A percentile compares a stretch with the other conserved stretches of the same genome.
Conservation (phyloP, 192 early-diverging fungal species). For the Coemansia sp. region DNA sequence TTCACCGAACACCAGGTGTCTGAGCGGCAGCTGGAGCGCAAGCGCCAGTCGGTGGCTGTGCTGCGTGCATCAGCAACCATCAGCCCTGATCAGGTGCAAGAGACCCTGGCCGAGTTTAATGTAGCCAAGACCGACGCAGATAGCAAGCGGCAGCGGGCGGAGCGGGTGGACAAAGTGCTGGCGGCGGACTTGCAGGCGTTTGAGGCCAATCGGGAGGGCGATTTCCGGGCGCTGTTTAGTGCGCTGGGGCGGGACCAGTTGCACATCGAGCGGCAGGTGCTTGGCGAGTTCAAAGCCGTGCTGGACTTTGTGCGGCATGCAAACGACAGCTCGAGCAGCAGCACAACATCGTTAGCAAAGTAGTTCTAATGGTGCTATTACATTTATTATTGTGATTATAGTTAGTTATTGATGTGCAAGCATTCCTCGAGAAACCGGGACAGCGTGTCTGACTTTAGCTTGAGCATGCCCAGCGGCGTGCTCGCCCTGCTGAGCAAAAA, state of each 20-base stretch:
- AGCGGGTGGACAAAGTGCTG: constrained; percentile 49
- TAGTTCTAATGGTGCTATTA: not conserved
- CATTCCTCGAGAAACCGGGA: constrained; percentile 32
- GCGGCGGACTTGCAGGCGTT: constrained; percentile 43
- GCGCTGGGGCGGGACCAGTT: constrained; percentile 43
- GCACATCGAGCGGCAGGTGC: constrained; percentile 42
- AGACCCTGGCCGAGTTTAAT: constrained; percentile 47
- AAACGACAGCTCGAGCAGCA: not conserved
- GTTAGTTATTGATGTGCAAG: constrained; percentile 6
- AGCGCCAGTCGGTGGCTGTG: constrained; percentile 52
- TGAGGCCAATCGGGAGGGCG: constrained; percentile 41
- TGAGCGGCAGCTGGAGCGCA: constrained; percentile 51
- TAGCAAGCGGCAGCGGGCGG: constrained; percentile 37
- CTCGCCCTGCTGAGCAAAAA: constrained; percentile 32
- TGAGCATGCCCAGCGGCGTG: constrained; percentile 42
- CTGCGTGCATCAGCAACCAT: constrained; percentile 49
- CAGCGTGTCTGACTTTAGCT: constrained; percentile 32
- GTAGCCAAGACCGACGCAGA: constrained; percentile 49
- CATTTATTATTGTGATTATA: not conserved
- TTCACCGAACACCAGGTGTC: constrained; percentile 54
- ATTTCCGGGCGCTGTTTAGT: constrained; percentile 41
- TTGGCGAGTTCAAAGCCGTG: constrained; percentile 36
- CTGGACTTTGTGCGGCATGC: constrained; percentile 39
- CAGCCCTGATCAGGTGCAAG: constrained; percentile 42
- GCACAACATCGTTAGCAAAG: not conserved